These are phyloP conservation scores for Schizochytrium sp. DNA, from an alignment of 108 stramenopile species.

Conservation along the genomic window DNA sequence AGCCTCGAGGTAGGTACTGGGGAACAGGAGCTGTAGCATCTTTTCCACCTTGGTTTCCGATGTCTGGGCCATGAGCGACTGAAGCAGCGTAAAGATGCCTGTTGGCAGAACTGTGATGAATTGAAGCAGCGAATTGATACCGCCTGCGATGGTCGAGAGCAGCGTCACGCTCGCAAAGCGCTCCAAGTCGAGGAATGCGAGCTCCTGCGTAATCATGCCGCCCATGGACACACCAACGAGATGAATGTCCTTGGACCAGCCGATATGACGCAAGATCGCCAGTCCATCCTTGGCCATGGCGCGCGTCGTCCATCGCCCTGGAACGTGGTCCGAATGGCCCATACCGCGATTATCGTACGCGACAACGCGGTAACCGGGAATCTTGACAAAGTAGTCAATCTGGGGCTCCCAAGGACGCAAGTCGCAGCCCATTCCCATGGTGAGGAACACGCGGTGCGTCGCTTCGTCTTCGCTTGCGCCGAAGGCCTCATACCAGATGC, in stretches of 20 bases:
- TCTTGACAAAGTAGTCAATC: neutral
- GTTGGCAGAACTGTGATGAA: neutral
- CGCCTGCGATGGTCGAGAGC: neutral
- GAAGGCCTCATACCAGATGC: neutral
- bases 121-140: neutral
- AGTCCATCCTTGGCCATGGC: neutral
- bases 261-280: neutral
- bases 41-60: neutral
- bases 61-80: neutral
- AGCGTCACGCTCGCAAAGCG: constrained; percentile 5
- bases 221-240: neutral
- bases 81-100: neutral
- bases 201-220: constrained; percentile 4
- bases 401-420: neutral
- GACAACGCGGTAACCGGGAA: neutral
- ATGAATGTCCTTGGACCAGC: neutral
- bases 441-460: neutral
- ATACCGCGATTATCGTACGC: neutral
- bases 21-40: neutral
- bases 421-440: neutral
- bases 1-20: neutral
- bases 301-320: neutral
- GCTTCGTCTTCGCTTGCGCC: neutral
- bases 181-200: neutral
- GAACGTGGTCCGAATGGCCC: neutral